phyloP scores from a whole-genome alignment of 441 rosid species.

The Bocquillonia castaneifolia region DNA sequence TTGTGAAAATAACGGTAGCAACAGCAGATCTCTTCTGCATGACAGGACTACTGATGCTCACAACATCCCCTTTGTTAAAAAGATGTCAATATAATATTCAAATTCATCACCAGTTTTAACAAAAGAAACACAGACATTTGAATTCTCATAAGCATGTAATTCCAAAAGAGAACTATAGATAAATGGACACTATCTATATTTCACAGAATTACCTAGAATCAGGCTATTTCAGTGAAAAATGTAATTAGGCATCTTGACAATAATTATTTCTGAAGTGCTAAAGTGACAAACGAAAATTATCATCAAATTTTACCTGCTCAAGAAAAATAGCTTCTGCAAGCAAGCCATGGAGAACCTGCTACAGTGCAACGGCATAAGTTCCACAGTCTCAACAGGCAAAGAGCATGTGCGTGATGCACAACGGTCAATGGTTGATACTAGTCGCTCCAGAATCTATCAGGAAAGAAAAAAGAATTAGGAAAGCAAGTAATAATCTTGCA shows the following conservation, averaged over 20 bases:
- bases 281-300: not conserved
- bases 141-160: not conserved
- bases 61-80: not conserved
- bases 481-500: conserved; percentile 1
- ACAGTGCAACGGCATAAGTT: conserved; percentile 92
- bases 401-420: conserved; percentile 98
- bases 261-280: not conserved
- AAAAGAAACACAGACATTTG: not conserved
- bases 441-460: conserved; percentile 70
- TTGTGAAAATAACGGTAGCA: not conserved
- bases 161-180: not conserved
- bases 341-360: conserved; percentile 90
- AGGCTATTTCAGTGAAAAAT: not conserved
- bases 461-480: conserved; percentile 18
- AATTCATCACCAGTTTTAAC: not conserved
- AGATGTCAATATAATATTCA: not conserved
- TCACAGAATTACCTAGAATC: not conserved
- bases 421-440: conserved; percentile 85
- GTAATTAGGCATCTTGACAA: not conserved
- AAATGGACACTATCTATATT: not conserved
- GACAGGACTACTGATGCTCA: not conserved
- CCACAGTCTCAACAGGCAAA: conserved; percentile 88
- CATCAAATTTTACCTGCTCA: conserved; percentile 58
- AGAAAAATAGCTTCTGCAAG: conserved; percentile 74
- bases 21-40: not conserved